Evolutionary conservation across 2,329 filamentous ascomycete species (phyloP).

Genomic region (Apiospora hydei): DNA sequence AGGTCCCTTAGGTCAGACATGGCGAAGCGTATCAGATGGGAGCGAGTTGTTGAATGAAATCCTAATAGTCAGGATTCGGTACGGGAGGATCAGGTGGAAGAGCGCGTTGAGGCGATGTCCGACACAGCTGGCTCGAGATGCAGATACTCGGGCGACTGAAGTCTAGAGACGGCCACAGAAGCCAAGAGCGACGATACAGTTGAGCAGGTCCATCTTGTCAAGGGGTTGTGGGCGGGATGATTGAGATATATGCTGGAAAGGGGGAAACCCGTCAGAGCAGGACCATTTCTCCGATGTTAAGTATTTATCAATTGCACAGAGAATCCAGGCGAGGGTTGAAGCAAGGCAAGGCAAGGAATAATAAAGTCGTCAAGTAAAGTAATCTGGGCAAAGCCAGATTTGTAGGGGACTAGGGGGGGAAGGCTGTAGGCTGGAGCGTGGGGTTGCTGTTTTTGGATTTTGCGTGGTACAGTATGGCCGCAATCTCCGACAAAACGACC

Average conservation of each 20-base stretch:
- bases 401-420: conserved; percentile 12
- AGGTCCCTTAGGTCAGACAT: background rate
- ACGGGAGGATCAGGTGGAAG: background rate
- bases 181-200: conserved; percentile 20
- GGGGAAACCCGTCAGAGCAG: background rate
- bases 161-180: conserved; percentile 27
- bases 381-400: conserved; percentile 18
- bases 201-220: conserved; percentile 27
- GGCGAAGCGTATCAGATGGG: background rate
- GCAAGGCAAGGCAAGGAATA: conserved; percentile 9
- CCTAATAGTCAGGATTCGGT: background rate
- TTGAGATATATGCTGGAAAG: background rate
- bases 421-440: conserved; percentile 16
- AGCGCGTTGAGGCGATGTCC: background rate
- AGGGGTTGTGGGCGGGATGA: background rate
- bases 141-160: background rate
- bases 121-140: conserved; percentile 6
- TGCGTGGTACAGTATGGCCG: background rate
- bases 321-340: background rate
- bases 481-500: conserved; percentile 19
- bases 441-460: conserved; percentile 20
- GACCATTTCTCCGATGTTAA: background rate
- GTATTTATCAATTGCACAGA: background rate
- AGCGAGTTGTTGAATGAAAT: background rate
- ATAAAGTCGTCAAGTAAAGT: conserved; percentile 6